Base-by-base conservation (phyloP, 2,329 filamentous ascomycete species). In the Knufia fluminis region DNA sequence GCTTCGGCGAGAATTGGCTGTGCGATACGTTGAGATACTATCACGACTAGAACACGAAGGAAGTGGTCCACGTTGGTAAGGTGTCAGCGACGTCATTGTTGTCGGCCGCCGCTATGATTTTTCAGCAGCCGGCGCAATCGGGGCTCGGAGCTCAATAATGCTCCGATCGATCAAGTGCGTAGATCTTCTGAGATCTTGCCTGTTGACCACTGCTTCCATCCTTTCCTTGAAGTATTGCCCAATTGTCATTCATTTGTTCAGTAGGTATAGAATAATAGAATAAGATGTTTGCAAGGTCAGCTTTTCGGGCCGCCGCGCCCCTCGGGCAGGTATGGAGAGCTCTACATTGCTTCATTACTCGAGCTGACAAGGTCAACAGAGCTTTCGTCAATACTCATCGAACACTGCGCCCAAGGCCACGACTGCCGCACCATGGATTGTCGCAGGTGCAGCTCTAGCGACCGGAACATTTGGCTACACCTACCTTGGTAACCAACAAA, bases 371-470 rank as follows among this genome's bases (percentile, higher is more conserved):
- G 17, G 16, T 3, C 19, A 9, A 26, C 43, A 85, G 81, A 75
- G 77, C 63, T 72, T 80, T 64, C 80, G 82, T 64, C 75, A 76
- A 62, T 96, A 94, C 69, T 86, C 90, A 50, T 85, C 86, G 56
- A 67, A 73, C 54, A 66, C 68, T 39, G 70, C 73, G 53, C 68
- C 67, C 62, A 79, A 80, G 68, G 71, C 76, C 64, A 77, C 73
- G 63, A 64, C 43, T 64, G 53, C 54, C 59, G 23, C 62, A 62
- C 67, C 55, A 54, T 68, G 39, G 61, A 64, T 54, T 61, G 68
- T 63, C 49, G 68, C 48, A 23, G 73, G 74, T 33, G 81, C 74
- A 50, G 73, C 77, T 42, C 82, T 75, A 32, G 77, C 72, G 46
- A 78, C 71, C 51, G 70, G 79, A 17, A 84, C 78, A 52, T 76